These are phyloP conservation scores for Tetraselmis striata DNA, from an alignment of 139 green algal genomes.

Conservation along the genomic window DNA sequence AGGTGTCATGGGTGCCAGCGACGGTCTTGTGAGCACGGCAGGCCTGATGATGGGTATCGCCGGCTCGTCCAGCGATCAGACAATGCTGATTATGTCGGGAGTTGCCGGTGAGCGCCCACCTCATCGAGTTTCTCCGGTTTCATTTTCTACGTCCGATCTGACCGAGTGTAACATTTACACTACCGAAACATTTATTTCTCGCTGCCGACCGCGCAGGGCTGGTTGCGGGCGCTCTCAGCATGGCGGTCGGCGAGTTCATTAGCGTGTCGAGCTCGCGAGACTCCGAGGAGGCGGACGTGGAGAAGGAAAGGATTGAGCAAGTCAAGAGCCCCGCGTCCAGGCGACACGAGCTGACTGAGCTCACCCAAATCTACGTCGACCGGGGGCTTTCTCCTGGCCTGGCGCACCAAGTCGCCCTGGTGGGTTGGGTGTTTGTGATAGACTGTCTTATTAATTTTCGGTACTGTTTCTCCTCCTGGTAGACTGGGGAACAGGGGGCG, in stretches of 20 bases:
- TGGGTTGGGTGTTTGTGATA: constrained; percentile 11
- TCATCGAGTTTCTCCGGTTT: background rate
- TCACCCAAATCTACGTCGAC: constrained; percentile 63
- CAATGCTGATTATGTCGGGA: background rate
- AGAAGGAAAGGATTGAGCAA: constrained; percentile 67
- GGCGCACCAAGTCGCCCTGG: constrained; percentile 48
- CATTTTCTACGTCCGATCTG: too few relatives aligned
- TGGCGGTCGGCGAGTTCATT: constrained; percentile 69
- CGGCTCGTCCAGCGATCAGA: background rate
- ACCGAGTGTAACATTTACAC: too few relatives aligned
- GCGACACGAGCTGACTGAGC: constrained; percentile 63
- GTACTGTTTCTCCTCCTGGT: too few relatives aligned
- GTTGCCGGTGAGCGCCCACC: background rate
- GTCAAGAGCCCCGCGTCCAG: constrained; percentile 38
- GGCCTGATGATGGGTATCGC: constrained; percentile 63
- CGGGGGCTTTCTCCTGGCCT: constrained; percentile 56
- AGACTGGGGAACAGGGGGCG: too few relatives aligned
- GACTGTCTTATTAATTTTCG: background rate
- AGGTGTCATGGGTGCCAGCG: constrained; percentile 32
- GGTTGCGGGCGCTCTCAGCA: constrained; percentile 53
- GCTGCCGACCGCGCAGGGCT: constrained; percentile 30
- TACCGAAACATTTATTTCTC: too few relatives aligned
- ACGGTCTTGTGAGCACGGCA: constrained; percentile 57
- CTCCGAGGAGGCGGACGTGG: constrained; percentile 22
- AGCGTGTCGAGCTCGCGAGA: constrained; percentile 35